phyloP scores from a whole-genome alignment of 2,329 filamentous ascomycete genomes.

The Fusarium sp. region DNA sequence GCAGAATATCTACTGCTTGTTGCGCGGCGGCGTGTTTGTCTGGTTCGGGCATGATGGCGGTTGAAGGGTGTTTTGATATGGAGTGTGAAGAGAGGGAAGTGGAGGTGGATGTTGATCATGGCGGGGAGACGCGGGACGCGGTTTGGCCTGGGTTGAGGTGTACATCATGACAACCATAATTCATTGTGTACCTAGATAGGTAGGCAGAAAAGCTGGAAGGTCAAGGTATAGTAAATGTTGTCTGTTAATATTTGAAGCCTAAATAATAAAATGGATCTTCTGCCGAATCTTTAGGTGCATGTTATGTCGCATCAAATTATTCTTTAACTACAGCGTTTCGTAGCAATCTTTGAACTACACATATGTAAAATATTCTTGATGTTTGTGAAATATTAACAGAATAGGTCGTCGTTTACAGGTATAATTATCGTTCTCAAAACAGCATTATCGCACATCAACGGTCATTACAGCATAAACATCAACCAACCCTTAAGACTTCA shows the following conservation, averaged over 20 bases:
- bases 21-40: constrained; percentile 82
- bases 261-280: not conserved
- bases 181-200: too few relatives aligned
- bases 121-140: constrained; percentile 44
- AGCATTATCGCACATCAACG: constrained; percentile 28
- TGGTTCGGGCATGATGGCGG: constrained; percentile 61
- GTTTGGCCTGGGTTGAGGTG: constrained; percentile 10
- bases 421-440: constrained; percentile 20
- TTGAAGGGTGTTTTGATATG: constrained; percentile 19
- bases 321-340: not conserved
- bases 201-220: not conserved
- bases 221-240: fast-evolving
- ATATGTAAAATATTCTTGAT: not conserved
- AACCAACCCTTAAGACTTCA: constrained; percentile 61
- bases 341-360: not conserved
- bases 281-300: not conserved
- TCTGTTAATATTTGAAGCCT: too few relatives aligned
- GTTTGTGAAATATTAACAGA: not conserved
- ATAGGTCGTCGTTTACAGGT: not conserved
- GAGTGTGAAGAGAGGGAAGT: constrained; percentile 29
- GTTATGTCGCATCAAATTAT: not conserved
- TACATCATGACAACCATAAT: constrained; percentile 8
- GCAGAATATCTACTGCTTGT: constrained; percentile 84
- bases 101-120: constrained; percentile 35
- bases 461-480: constrained; percentile 19